Conservation (phyloP, 1,139 yeast genomes). For the Yamadazyma mexicana region DNA sequence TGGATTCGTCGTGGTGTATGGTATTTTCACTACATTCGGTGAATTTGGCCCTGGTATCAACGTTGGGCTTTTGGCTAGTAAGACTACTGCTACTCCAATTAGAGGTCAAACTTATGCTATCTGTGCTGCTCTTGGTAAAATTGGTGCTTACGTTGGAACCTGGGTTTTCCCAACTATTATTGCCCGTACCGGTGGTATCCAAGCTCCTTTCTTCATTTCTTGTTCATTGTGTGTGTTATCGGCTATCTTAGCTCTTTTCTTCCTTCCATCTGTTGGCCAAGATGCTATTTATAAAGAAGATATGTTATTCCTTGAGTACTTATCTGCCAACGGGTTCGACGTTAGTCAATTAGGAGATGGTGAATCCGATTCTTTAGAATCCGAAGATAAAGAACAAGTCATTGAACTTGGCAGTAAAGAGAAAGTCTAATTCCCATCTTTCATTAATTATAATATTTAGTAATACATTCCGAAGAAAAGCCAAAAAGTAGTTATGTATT, state of each 20-base stretch:
- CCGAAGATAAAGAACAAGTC: constrained; percentile 11
- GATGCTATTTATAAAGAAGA: constrained; percentile 82
- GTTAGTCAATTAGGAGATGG: constrained; percentile 47
- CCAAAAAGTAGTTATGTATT: no score
- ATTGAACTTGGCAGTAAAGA: constrained; percentile 6
- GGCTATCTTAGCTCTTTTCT: constrained; percentile 66
- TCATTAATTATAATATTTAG: no score
- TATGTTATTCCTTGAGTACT: constrained; percentile 62
- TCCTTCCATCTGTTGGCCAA: constrained; percentile 80
- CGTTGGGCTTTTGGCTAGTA: constrained; percentile 83
- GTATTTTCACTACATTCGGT: constrained; percentile 82
- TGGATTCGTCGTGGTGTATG: constrained; percentile 81
- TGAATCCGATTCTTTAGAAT: constrained; percentile 14
- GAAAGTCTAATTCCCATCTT: background rate
- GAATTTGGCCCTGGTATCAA: constrained; percentile 96
- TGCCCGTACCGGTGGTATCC: constrained; percentile 50
- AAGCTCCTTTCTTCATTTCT: constrained; percentile 82
- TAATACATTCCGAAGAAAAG: no score
- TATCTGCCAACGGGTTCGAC: constrained; percentile 60
- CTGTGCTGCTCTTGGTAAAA: constrained; percentile 88
- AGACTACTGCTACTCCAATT: constrained; percentile 81
- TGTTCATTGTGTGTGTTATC: constrained; percentile 74
- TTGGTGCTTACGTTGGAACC: constrained; percentile 91
- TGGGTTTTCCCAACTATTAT: constrained; percentile 80
- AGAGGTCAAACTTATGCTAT: constrained; percentile 91